Evolutionary conservation across 257 asterid species (phyloP).

Genomic region (Przewalskia tangutica): DNA sequence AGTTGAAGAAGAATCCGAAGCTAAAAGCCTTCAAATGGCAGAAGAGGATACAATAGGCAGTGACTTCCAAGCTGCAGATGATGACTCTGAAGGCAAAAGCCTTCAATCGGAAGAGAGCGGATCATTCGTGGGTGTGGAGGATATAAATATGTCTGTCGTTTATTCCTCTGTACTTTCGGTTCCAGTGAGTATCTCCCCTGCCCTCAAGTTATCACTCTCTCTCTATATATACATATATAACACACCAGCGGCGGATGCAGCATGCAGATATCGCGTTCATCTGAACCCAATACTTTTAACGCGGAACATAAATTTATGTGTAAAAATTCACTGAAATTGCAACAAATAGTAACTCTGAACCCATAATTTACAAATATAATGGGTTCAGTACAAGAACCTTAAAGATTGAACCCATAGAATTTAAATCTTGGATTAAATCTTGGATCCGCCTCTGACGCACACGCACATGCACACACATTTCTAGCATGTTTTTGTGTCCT

Average conservation of each 20-base stretch:
- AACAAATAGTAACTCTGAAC: no score
- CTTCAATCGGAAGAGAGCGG: constrained; percentile 66
- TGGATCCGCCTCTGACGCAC: neutral
- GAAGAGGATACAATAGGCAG: constrained; percentile 63
- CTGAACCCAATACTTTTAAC: no score
- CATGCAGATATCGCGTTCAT: no score
- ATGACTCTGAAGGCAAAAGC: constrained; percentile 56
- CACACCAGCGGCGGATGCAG: neutral
- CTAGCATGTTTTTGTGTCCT: neutral
- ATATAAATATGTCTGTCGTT: constrained; percentile 57
- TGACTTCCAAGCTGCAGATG: constrained; percentile 40
- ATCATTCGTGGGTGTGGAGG: constrained; percentile 56
- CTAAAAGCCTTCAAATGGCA: constrained; percentile 38
- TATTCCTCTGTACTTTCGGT: constrained; percentile 70
- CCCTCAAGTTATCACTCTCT: neutral
- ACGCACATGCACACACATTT: neutral
- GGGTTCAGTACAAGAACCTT: no score
- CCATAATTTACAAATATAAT: no score
- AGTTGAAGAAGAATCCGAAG: constrained; percentile 70
- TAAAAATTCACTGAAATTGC: no score
- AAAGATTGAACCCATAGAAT: no score
- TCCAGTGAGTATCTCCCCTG: constrained; percentile 49
- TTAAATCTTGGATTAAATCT: no score
- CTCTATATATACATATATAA: neutral
- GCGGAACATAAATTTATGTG: no score